A percentile compares a stretch with the other conserved stretches of the same genome.
These are phyloP conservation scores for Calonectria hawksworthii DNA, from an alignment of 2,329 filamentous ascomycete species.

Conservation along the genomic window DNA sequence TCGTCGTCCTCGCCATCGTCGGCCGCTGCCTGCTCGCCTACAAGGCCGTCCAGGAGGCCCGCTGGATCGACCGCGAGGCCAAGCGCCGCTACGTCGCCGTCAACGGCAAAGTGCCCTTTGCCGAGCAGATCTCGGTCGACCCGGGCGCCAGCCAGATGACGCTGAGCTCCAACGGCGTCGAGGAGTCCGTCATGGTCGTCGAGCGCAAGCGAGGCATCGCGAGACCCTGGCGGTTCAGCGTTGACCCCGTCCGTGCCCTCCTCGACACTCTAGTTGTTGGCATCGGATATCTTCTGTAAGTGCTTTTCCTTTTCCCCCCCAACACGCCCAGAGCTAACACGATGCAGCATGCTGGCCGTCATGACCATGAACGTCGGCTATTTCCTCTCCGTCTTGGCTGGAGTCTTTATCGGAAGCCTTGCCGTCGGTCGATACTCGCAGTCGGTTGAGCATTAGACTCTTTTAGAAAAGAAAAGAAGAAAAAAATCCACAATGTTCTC, in stretches of 20 bases:
- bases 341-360: conserved; percentile 86
- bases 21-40: conserved; percentile 80
- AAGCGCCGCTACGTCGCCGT: conserved; percentile 84
- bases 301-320: conserved; percentile 41
- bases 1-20: conserved; percentile 80
- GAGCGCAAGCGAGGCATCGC: conserved; percentile 65
- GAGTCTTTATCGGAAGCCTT: conserved; percentile 89
- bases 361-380: conserved; percentile 93
- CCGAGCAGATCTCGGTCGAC: conserved; percentile 71
- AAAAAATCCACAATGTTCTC: not conserved
- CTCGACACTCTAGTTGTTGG: conserved; percentile 81
- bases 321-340: not conserved
- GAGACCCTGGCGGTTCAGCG: conserved; percentile 84
- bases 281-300: conserved; percentile 89
- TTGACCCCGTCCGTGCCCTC: conserved; percentile 80
- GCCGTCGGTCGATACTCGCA: conserved; percentile 78
- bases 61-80: conserved; percentile 80
- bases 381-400: conserved; percentile 83
- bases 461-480: too few relatives aligned
- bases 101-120: conserved; percentile 71
- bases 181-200: conserved; percentile 85
- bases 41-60: conserved; percentile 73
- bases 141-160: conserved; percentile 74
- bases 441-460: conserved; percentile 61
- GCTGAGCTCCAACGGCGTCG: conserved; percentile 79